Evolutionary conservation across 768 basidiomycete genomes (phyloP).

Genomic region (Panellus pusillus): DNA sequence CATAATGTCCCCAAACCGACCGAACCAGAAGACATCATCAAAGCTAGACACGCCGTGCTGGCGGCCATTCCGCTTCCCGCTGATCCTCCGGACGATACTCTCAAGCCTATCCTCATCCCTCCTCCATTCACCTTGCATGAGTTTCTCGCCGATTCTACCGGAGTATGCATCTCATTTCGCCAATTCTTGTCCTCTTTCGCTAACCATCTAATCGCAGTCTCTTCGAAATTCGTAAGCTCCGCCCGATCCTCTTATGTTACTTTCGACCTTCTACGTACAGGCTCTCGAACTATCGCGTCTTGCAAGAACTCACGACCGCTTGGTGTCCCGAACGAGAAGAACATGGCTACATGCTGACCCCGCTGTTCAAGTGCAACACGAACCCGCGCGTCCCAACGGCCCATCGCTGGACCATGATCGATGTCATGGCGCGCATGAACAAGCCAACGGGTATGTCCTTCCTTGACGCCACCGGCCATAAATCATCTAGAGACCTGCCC

Average conservation of each 20-base stretch:
- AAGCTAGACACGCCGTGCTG: slow-evolving; percentile 55
- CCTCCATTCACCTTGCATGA: slow-evolving; percentile 65
- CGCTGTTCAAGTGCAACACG: slow-evolving; percentile 75
- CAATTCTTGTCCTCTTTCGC: not conserved
- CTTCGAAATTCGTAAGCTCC: slow-evolving; percentile 52
- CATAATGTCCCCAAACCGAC: slow-evolving; percentile 24
- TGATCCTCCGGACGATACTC: slow-evolving; percentile 61
- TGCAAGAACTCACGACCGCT: slow-evolving; percentile 65
- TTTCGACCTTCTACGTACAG: slow-evolving; percentile 33
- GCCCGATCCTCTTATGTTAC: not conserved
- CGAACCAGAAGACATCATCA: slow-evolving; percentile 46
- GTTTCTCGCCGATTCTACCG: slow-evolving; percentile 58
- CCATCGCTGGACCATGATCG: slow-evolving; percentile 70
- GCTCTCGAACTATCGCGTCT: slow-evolving; percentile 63
- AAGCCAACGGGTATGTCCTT: slow-evolving; percentile 57
- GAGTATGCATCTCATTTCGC: slow-evolving; percentile 41
- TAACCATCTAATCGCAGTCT: slow-evolving; percentile 35
- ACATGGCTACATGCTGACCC: slow-evolving; percentile 75
- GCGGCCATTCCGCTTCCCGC: slow-evolving; percentile 62
- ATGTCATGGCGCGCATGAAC: slow-evolving; percentile 58
- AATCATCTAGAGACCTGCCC: not conserved
- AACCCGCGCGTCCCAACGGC: slow-evolving; percentile 76
- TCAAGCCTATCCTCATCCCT: slow-evolving; percentile 71
- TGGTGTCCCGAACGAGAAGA: slow-evolving; percentile 86
- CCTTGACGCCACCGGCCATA: not conserved